phyloP scores from a whole-genome alignment of 306 rosid species.

The Pterocarpus macrocarpus region DNA sequence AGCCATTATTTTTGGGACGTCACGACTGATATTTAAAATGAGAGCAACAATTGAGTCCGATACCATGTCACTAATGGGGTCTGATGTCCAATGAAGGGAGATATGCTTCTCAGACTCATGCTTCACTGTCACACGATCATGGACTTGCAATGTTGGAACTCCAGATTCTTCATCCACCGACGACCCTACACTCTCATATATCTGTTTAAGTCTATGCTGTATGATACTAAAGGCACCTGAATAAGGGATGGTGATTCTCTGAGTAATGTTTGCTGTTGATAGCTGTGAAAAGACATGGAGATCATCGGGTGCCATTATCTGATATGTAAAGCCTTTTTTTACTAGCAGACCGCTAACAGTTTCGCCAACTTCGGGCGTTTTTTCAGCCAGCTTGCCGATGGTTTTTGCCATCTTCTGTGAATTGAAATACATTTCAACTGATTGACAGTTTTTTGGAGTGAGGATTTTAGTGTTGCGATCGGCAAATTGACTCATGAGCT shows the following conservation, averaged over 20 bases:
- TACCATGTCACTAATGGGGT: conserved; percentile 91
- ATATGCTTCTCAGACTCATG: conserved; percentile 87
- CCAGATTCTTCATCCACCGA: conserved; percentile 85
- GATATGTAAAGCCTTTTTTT: conserved; percentile 91
- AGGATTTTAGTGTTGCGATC: conserved; percentile 87
- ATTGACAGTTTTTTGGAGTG: conserved; percentile 92
- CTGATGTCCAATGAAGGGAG: conserved; percentile 90
- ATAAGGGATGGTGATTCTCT: conserved; percentile 88
- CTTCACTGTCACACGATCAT: conserved; percentile 76
- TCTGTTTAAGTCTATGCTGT: conserved; percentile 74
- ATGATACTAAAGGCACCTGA: conserved; percentile 72
- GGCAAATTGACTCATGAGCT: conserved; percentile 77
- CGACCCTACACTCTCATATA: conserved; percentile 81
- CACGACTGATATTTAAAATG: conserved; percentile 74
- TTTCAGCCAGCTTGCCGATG: conserved; percentile 86
- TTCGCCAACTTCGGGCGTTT: conserved; percentile 77
- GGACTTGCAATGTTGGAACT: conserved; percentile 73
- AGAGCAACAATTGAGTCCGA: conserved; percentile 90
- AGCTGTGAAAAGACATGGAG: conserved; percentile 94
- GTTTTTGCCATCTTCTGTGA: conserved; percentile 96
- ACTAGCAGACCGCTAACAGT: conserved; percentile 83
- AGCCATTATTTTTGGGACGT: conserved; percentile 71
- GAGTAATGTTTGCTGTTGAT: conserved; percentile 78
- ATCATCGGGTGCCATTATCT: conserved; percentile 94
- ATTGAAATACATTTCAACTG: conserved; percentile 92